phyloP scores from a whole-genome alignment of 805 yeast species.

The Kluyveromyces lactis region DNA sequence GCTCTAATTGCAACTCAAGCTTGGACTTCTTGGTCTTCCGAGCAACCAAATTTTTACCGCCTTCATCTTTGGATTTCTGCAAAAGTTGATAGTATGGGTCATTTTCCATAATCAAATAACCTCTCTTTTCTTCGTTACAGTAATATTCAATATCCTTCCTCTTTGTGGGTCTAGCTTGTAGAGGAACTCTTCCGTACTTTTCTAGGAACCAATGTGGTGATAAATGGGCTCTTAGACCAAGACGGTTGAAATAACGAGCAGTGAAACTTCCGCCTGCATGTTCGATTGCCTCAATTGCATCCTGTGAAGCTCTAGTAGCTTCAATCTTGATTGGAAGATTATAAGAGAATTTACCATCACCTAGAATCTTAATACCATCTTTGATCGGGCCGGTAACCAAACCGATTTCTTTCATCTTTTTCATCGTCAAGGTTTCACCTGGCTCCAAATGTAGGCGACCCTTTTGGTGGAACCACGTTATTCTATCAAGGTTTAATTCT shows the following conservation, averaged over 20 bases:
- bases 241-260: conserved; percentile 58
- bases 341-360: conserved; percentile 45
- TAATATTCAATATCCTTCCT: conserved; percentile 76
- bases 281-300: conserved; percentile 70
- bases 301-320: conserved; percentile 70
- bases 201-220: conserved; percentile 61
- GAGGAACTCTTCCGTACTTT: conserved; percentile 72
- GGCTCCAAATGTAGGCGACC: conserved; percentile 53
- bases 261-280: conserved; percentile 63
- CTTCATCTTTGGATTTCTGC: conserved; percentile 15
- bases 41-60: conserved; percentile 13
- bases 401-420: conserved; percentile 67
- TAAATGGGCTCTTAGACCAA: conserved; percentile 68
- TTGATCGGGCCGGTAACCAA: conserved; percentile 60
- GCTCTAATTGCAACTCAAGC: conserved; percentile 27
- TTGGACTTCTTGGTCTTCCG: conserved; percentile 28
- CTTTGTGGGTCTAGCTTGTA: conserved; percentile 77
- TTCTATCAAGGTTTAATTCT: conserved; percentile 57
- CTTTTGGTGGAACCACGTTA: conserved; percentile 60
- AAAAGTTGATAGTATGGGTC: conserved; percentile 22
- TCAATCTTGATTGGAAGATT: conserved; percentile 65
- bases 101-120: conserved; percentile 51
- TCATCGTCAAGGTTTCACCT: conserved; percentile 64
- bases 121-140: conserved; percentile 61
- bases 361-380: conserved; percentile 79